Conservation (phyloP, 2,329 filamentous ascomycete species). For the Cyphellophora attinorum region DNA sequence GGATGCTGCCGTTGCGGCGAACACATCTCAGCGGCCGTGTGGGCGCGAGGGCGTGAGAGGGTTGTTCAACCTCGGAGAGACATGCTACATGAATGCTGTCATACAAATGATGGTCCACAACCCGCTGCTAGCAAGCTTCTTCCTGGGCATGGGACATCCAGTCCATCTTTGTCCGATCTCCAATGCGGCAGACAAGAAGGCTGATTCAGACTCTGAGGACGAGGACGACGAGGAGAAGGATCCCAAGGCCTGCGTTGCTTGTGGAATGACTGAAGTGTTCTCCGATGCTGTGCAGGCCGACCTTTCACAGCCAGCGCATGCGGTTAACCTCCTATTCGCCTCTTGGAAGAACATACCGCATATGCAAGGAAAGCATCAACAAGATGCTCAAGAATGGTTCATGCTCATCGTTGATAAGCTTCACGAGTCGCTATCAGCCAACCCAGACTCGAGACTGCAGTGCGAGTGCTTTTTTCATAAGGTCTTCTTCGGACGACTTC, state of each 20-base stretch:
- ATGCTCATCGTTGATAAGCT: slow-evolving; percentile 90
- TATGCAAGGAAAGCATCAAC: slow-evolving; percentile 82
- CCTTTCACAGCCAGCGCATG: slow-evolving; percentile 77
- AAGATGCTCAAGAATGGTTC: slow-evolving; percentile 96
- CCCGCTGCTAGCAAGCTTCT: slow-evolving; percentile 81
- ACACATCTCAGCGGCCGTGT: slow-evolving; percentile 54
- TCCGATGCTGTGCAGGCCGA: slow-evolving; percentile 52
- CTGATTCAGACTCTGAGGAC: slow-evolving; percentile 17
- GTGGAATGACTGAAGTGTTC: slow-evolving; percentile 54
- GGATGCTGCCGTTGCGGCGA: slow-evolving; percentile 30
- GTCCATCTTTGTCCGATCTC: slow-evolving; percentile 58
- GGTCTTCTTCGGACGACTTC: slow-evolving; percentile 86
- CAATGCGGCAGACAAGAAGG: slow-evolving; percentile 18
- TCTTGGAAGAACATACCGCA: slow-evolving; percentile 79
- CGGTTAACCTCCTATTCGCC: slow-evolving; percentile 76
- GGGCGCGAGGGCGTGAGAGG: slow-evolving; percentile 80
- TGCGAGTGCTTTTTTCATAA: slow-evolving; percentile 92
- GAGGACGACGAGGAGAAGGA: slow-evolving; percentile 14
- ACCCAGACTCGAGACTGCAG: slow-evolving; percentile 16
- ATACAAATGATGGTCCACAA: slow-evolving; percentile 91
- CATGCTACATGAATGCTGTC: slow-evolving; percentile 96
- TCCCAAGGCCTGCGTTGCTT: slow-evolving; percentile 44
- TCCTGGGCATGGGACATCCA: slow-evolving; percentile 81
- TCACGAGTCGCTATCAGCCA: slow-evolving; percentile 60
- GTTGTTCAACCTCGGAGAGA: slow-evolving; percentile 96